Percentiles rank a stretch among this genome's conserved stretches.
phyloP scores from a whole-genome alignment of 805 yeast genomes.

The Nakazawaea siamensis region DNA sequence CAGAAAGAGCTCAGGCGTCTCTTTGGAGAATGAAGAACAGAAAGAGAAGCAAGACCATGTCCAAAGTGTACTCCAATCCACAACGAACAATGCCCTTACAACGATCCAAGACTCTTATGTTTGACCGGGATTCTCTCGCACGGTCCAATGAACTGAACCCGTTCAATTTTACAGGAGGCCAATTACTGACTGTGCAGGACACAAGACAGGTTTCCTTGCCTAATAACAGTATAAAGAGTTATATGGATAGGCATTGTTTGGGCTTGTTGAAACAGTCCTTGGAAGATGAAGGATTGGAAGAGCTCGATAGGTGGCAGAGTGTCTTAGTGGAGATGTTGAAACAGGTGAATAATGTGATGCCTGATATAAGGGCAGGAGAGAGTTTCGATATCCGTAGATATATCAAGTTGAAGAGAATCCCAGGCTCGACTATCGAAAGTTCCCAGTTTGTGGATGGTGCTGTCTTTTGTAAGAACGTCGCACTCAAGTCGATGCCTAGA shows the following conservation, averaged over 20 bases:
- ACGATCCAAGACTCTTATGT: slow-evolving; percentile 3
- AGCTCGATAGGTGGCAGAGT: slow-evolving; percentile 49
- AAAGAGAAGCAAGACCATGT: slow-evolving; percentile 40
- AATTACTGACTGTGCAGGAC: too few relatives aligned
- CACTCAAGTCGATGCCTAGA: slow-evolving; percentile 71
- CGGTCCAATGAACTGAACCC: background rate
- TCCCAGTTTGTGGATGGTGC: slow-evolving; percentile 67
- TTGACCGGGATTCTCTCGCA: slow-evolving; percentile 1
- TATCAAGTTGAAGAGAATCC: slow-evolving; percentile 75
- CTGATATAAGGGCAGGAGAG: slow-evolving; percentile 56
- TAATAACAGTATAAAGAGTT: slow-evolving; percentile 6
- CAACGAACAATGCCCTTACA: slow-evolving; percentile 12
- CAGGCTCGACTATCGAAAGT: slow-evolving; percentile 63
- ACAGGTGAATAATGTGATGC: slow-evolving; percentile 49
- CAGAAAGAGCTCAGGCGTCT: slow-evolving; percentile 61
- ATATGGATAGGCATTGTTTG: slow-evolving; percentile 35
- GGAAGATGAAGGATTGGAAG: slow-evolving; percentile 47
- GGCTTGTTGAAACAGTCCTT: slow-evolving; percentile 51
- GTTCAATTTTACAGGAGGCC: background rate
- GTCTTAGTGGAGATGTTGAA: slow-evolving; percentile 43
- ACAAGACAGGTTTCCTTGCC: slow-evolving; percentile 10
- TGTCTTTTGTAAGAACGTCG: slow-evolving; percentile 76
- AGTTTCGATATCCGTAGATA: slow-evolving; percentile 83
- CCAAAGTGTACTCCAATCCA: slow-evolving; percentile 24
- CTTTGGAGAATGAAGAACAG: slow-evolving; percentile 51